Evolutionary conservation across 1,284 basidiomycete genomes (phyloP).

Genomic region (Cryptococcus amylolentus): DNA sequence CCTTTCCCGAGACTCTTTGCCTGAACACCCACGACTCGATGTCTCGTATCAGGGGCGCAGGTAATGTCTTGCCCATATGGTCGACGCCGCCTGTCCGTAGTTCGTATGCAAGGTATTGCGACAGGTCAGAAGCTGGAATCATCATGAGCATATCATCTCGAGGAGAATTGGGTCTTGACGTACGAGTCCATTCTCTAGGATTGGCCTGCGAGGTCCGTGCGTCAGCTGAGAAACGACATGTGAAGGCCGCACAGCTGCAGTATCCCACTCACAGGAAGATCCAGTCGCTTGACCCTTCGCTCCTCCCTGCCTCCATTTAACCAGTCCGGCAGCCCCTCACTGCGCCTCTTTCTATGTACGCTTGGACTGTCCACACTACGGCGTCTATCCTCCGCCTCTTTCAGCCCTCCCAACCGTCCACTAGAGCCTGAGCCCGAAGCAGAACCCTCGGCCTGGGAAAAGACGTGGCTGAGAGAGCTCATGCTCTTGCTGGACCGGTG

Average conservation of each 20-base stretch:
- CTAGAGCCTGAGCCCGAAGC: neutral
- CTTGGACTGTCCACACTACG: slow-evolving; percentile 24
- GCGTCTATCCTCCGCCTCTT: slow-evolving; percentile 21
- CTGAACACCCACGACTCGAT: slow-evolving; percentile 22
- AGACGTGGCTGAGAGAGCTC: slow-evolving; percentile 17
- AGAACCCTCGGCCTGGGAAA: neutral
- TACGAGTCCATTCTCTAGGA: slow-evolving; percentile 38
- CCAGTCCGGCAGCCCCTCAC: slow-evolving; percentile 26
- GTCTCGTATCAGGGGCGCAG: slow-evolving; percentile 28
- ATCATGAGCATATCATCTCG: neutral
- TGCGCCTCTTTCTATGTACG: slow-evolving; percentile 13
- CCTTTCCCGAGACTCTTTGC: slow-evolving; percentile 32
- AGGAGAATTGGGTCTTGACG: slow-evolving; percentile 2
- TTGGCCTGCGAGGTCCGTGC: slow-evolving; percentile 19
- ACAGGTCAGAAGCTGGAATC: slow-evolving; percentile 25
- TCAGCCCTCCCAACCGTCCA: neutral
- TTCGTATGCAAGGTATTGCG: slow-evolving; percentile 31
- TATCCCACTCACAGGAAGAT: slow-evolving; percentile 17
- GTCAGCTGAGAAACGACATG: slow-evolving; percentile 4
- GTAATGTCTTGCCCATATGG: slow-evolving; percentile 34
- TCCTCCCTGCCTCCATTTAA: slow-evolving; percentile 1
- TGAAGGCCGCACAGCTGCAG: neutral
- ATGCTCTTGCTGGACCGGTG: slow-evolving; percentile 31
- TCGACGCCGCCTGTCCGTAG: slow-evolving; percentile 40
- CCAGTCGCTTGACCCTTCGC: slow-evolving; percentile 12